These are phyloP conservation scores for Penicillium oxalicum DNA, from an alignment of 2,329 filamentous ascomycete genomes.

Conservation along the genomic window DNA sequence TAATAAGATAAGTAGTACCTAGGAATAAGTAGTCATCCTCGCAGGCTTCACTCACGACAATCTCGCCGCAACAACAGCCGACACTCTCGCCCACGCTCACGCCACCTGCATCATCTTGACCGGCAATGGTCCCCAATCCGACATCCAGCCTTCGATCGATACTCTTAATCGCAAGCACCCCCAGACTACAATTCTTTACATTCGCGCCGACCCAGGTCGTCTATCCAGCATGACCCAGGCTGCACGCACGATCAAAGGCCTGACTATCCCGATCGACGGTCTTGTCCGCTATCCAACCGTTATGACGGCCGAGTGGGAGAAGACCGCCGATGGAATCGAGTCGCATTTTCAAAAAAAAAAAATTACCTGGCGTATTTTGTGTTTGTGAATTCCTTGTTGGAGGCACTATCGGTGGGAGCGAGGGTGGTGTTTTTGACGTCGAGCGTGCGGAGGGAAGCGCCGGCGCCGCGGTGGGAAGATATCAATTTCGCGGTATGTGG, in stretches of 20 bases:
- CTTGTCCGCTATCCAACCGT: slow-evolving; percentile 18
- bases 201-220: slow-evolving; percentile 12
- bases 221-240: slow-evolving; percentile 16
- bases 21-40: too few relatives aligned
- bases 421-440: slow-evolving; percentile 20
- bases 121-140: slow-evolving; percentile 18
- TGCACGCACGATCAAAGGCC: slow-evolving; percentile 10
- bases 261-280: slow-evolving; percentile 19
- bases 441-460: slow-evolving; percentile 17
- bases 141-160: slow-evolving; percentile 23
- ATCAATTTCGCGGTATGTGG: slow-evolving; percentile 18
- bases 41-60: slow-evolving; percentile 20
- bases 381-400: slow-evolving; percentile 17
- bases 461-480: slow-evolving; percentile 18
- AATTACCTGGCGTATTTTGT: slow-evolving; percentile 24
- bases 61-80: slow-evolving; percentile 23
- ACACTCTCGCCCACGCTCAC: slow-evolving; percentile 22
- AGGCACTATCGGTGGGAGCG: slow-evolving; percentile 8
- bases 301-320: slow-evolving; percentile 15
- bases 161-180: slow-evolving; percentile 18
- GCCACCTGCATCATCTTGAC: slow-evolving; percentile 26
- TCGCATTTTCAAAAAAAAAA: slow-evolving; percentile 24
- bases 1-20: too few relatives aligned
- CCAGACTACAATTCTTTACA: slow-evolving; percentile 17
- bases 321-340: slow-evolving; percentile 20